phyloP scores from a whole-genome alignment of 2,329 filamentous ascomycete genomes.

The Ilyonectria sp. region DNA sequence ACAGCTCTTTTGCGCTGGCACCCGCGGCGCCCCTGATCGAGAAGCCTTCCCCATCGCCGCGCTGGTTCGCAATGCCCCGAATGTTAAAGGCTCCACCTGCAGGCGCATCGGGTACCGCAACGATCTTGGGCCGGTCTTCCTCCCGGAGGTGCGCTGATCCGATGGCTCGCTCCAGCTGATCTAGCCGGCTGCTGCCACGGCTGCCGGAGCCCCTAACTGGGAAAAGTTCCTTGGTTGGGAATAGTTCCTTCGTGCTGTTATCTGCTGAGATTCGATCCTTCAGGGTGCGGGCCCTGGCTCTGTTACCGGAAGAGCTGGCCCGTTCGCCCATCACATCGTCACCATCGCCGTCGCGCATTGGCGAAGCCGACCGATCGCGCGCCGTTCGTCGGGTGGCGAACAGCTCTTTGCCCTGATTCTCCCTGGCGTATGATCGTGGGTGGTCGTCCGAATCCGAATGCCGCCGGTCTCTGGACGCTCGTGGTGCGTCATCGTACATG shows the following conservation, averaged over 20 bases:
- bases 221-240: slow-evolving; percentile 53
- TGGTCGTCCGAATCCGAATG: slow-evolving; percentile 49
- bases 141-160: slow-evolving; percentile 56
- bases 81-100: slow-evolving; percentile 68
- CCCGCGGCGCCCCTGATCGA: slow-evolving; percentile 76
- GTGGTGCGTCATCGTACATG: slow-evolving; percentile 83
- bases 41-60: slow-evolving; percentile 65
- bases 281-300: slow-evolving; percentile 52
- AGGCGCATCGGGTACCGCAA: slow-evolving; percentile 65
- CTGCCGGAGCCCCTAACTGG: slow-evolving; percentile 40
- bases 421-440: slow-evolving; percentile 48
- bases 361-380: slow-evolving; percentile 69
- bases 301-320: slow-evolving; percentile 53
- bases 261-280: slow-evolving; percentile 51
- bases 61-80: slow-evolving; percentile 69
- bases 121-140: slow-evolving; percentile 68
- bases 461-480: slow-evolving; percentile 44
- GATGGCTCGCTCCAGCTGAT: slow-evolving; percentile 57
- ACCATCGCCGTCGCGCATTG: slow-evolving; percentile 59
- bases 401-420: slow-evolving; percentile 73
- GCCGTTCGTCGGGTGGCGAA: slow-evolving; percentile 64
- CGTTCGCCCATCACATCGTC: slow-evolving; percentile 56
- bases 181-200: slow-evolving; percentile 51
- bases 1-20: slow-evolving; percentile 73
- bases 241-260: slow-evolving; percentile 56